A percentile compares a stretch with the other conserved stretches of the same genome.
These are phyloP conservation scores for Penicillium freii DNA, from an alignment of 2,329 filamentous ascomycete genomes.

Conservation along the genomic window DNA sequence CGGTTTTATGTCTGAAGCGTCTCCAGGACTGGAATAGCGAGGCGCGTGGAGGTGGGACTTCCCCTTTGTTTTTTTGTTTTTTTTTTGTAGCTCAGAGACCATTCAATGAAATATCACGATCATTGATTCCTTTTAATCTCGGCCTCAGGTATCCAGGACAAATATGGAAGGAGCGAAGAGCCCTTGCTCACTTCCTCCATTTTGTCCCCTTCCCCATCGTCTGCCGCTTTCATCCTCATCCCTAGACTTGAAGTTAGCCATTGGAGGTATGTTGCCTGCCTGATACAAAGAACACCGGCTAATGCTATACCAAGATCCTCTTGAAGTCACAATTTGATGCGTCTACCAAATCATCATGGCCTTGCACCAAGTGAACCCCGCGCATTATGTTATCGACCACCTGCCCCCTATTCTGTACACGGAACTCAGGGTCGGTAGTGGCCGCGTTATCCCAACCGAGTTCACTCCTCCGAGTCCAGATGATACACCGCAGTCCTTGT, in stretches of 20 bases:
- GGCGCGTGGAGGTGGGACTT: background rate
- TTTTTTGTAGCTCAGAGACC: background rate
- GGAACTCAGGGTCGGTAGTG: background rate
- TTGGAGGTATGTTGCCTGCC: background rate
- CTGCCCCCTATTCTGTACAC: background rate
- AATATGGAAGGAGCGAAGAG: background rate
- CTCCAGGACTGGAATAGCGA: slow-evolving; percentile 4
- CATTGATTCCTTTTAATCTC: background rate
- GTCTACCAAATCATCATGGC: background rate
- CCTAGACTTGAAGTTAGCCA: background rate
- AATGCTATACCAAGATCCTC: background rate
- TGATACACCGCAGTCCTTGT: background rate
- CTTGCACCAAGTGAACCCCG: background rate
- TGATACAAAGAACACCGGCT: background rate
- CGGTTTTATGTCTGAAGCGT: slow-evolving; percentile 4
- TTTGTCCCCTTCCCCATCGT: background rate
- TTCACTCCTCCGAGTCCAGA: background rate
- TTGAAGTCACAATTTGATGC: background rate
- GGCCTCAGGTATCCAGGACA: background rate
- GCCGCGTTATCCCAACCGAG: background rate
- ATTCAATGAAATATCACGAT: background rate
- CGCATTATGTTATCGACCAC: background rate
- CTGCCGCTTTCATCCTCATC: background rate
- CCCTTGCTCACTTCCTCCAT: background rate
- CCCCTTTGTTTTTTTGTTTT: background rate